Evolutionary conservation across 208 protist genomes (phyloP), one percentile per base, ranked within the genome.

Genomic region (Leptomonas pyrrhocoris): DNA sequence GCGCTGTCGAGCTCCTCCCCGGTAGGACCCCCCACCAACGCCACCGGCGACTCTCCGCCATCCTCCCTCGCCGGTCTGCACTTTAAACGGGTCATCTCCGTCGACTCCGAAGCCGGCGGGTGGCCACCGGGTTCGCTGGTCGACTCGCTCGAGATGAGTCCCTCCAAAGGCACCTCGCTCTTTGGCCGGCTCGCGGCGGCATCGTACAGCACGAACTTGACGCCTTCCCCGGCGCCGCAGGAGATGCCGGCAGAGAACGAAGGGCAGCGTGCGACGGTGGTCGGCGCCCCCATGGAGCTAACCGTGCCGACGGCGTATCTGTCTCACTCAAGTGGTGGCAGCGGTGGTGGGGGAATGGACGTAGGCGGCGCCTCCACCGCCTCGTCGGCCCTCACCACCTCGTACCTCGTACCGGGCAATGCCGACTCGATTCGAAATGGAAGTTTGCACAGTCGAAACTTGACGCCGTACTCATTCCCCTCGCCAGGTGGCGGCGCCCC

Each of bases 41-140:
- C 21, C 62, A 73, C 57, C 18, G 62, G 25, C 21, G 72, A 81
- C 71, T 70, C 71, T 0, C 60, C 60, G 6, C 71, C 54, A 25
- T 76, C 77, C 18, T 66, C 66, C n/a, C 28, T 59, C 1, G 50
- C 54, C 0, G 74, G 62, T 23, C 28, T 74, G 68, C 67, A 77
- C n/a, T 78, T 81, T 34, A 66, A 81, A 42, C 71, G 71, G 4
- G 69, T 77, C 53, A 56, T 77, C 38, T 73, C 71, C 2, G 40
- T 78, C 31, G 71, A 74, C 71, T 78, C 71, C 12, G 66, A 73
- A 45, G 50, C 45, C 19, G 71, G 63, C 27, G 50, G 56, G 19
- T 77, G 71, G 71, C 63, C 49, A 21, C 71, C 59, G 18, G 71
- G 62, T 16, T 76, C 62, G 46, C 38, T 76, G 46, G 62, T 62